Conservation (phyloP, 306 rosid species). For the Comarum palustre region DNA sequence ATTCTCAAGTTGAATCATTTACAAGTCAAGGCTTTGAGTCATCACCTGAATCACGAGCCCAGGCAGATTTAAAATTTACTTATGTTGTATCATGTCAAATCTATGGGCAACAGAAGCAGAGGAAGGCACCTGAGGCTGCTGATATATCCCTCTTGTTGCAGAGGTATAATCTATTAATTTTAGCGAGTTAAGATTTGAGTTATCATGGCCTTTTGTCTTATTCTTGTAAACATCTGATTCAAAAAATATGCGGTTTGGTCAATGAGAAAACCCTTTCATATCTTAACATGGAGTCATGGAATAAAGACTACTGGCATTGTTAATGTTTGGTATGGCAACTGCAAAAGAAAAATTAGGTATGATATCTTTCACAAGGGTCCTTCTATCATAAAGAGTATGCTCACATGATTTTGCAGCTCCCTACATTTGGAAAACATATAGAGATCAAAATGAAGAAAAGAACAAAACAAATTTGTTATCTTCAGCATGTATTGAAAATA, state of each 20-base stretch:
- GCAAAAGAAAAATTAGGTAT: neutral
- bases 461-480: no score
- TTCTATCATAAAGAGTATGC: neutral
- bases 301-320: neutral
- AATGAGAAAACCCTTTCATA: neutral
- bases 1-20: constrained; percentile 51
- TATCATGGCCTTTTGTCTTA: neutral
- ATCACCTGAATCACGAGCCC: constrained; percentile 86
- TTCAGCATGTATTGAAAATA: no score
- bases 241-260: neutral
- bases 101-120: constrained; percentile 94
- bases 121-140: constrained; percentile 70
- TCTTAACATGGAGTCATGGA: neutral
- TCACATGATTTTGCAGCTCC: neutral
- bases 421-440: neutral
- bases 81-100: constrained; percentile 99
- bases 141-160: constrained; percentile 88
- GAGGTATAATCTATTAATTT: constrained; percentile 44
- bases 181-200: neutral
- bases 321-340: neutral
- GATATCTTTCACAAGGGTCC: neutral
- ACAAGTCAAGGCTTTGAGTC: constrained; percentile 75
- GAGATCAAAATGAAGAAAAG: neutral
- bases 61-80: constrained; percentile 90
- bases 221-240: neutral